These are phyloP conservation scores for Lactifluus echinatus DNA, from an alignment of 768 basidiomycete genomes.

Conservation along the genomic window DNA sequence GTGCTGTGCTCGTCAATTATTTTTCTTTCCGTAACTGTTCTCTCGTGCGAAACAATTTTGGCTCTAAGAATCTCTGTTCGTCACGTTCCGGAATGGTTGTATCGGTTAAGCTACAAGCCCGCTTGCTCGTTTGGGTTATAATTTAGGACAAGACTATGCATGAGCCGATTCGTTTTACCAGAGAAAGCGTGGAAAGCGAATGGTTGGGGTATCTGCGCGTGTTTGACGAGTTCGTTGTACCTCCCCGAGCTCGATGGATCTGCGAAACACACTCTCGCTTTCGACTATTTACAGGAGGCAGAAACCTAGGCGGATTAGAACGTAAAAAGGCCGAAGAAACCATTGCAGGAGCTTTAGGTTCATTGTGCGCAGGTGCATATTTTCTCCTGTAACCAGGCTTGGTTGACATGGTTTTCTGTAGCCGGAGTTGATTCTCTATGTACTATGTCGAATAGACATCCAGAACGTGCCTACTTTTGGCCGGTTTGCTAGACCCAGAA, in stretches of 20 bases:
- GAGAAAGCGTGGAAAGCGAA: background rate
- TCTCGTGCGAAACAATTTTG: no score
- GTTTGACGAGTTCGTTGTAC: no score
- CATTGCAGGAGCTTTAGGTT: background rate
- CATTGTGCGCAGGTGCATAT: background rate
- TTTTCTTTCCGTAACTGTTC: slow-evolving; percentile 1
- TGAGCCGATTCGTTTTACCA: background rate
- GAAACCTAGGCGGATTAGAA: background rate
- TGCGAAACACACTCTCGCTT: background rate
- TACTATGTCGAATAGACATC: background rate
- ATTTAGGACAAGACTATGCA: background rate
- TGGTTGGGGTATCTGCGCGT: background rate
- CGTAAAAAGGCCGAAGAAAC: background rate
- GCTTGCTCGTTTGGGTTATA: background rate
- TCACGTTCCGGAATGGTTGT: slow-evolving; percentile 2
- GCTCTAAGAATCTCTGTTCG: background rate
- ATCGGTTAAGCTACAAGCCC: slow-evolving; percentile 10
- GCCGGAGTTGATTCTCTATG: slow-evolving; percentile 4
- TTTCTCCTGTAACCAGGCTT: no score
- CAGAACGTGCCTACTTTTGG: background rate
- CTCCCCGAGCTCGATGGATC: slow-evolving; percentile 1
- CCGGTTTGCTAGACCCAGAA: background rate
- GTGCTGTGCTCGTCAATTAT: background rate
- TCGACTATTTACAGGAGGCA: background rate
- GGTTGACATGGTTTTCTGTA: background rate